phyloP scores from a whole-genome alignment of 768 basidiomycete genomes.

The Auriscalpium vulgare region DNA sequence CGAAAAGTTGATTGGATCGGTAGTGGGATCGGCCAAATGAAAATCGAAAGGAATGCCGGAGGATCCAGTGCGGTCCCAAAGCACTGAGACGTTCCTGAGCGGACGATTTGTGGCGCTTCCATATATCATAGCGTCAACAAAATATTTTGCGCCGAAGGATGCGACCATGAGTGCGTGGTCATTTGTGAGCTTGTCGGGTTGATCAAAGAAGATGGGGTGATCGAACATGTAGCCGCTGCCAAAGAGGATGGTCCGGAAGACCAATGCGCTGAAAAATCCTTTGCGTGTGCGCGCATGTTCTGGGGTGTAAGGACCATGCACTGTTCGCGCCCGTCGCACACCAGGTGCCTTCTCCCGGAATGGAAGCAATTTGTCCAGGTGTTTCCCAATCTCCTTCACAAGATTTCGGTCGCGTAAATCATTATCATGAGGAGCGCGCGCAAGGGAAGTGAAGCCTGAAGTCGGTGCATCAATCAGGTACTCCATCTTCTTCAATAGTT shows the following conservation, averaged over 20 bases:
- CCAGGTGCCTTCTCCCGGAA: neutral
- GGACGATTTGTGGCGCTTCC: neutral
- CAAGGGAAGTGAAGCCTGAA: neutral
- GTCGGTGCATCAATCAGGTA: neutral
- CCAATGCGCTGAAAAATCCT: neutral
- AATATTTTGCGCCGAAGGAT: neutral
- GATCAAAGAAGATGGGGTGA: neutral
- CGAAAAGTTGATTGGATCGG: neutral
- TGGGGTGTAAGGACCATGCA: neutral
- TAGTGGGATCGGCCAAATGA: neutral
- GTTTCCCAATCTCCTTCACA: neutral
- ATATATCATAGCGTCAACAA: neutral
- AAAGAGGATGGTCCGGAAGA: neutral
- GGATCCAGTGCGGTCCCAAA: neutral
- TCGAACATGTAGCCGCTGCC: neutral
- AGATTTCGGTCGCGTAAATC: too few relatives aligned
- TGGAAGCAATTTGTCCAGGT: neutral
- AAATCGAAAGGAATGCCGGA: neutral
- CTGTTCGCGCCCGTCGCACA: neutral
- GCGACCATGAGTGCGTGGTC: neutral
- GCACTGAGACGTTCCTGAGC: neutral
- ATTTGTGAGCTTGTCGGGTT: neutral
- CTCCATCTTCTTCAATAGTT: neutral
- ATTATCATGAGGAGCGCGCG: too few relatives aligned
- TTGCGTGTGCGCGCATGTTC: neutral